Base-by-base conservation (phyloP, 139 green algal species). In the Diplosphaera chodatii region DNA sequence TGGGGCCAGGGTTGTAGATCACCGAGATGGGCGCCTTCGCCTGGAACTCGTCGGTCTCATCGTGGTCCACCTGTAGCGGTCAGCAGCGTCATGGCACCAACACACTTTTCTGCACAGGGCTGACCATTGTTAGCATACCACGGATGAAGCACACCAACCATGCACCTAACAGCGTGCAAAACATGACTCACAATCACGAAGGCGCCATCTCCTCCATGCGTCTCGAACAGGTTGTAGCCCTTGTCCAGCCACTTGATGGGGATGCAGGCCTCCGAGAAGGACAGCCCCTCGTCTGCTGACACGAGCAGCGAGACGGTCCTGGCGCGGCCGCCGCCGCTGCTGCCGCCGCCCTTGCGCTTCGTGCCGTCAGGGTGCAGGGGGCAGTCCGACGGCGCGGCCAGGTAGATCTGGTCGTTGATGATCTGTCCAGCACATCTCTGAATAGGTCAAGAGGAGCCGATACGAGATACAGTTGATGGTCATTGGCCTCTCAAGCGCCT, bases 151-250 rank as follows among this genome's bases (percentile, higher is more conserved):
- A 10, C 10, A 48, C 8, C 37, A 6, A 48, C 37, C 6, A 48
- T 20, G 37, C 37, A 48, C 10, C 37, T 20, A 10, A 48, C 8
- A 48, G 37, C 37, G 37, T n/a, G n/a, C n/a, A n/a, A n/a, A n/a
- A n/a, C n/a, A n/a, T n/a, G n/a, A n/a, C n/a, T n/a, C 37, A 48
- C 89, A 33, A 96, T 83, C 4, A 97, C 70, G 59, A 97, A 87
- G 0, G 88, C 84, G 16, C 80, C 85, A 0, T 73, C 72, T 40
- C 78, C 74, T 55, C 94, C 89, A 55, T 94, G 90, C 0, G 90
- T 96, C 72, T 89, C 80, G 15, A 96, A 55, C 65, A 97, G 80
- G 78, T 90, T 89, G 78, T 97, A 97, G 1, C 88, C 81, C 37
- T 64, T 63, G 55, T 81, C 80, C 67, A 87, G 63, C 63, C 88